Evolutionary conservation across 179 eudicot species (phyloP), one percentile per base, ranked within the genome.

Genomic region (Nepenthes alata): DNA sequence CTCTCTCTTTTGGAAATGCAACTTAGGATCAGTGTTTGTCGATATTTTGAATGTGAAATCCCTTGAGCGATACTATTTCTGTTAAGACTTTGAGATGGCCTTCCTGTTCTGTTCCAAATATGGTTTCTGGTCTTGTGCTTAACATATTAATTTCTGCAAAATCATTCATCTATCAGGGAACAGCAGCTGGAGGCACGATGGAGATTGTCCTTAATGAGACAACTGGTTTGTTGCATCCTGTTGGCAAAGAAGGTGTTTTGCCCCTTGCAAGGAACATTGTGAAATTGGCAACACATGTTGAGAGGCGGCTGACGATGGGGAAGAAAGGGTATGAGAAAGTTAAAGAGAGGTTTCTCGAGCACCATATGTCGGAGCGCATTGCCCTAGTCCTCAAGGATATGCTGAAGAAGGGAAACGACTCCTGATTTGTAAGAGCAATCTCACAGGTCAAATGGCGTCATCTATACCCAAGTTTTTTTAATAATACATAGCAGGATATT

Each of bases 141-240:
- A 14, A 11, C 15, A 2, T 52, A 12, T 52, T 52, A 52, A 49
- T 52, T n/a, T 11, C 16, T 52, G 1, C 38, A 6, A 62, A 14
- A 25, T 25, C 25, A 45, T 54, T 12, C 49, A 58, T 62, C 39
- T 58, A 36, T 37, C 78, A 91, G 97, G 97, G 97, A 51, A 91
- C 97, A 34, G 86, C 96, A 52, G 97, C 97, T 63, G 97, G 97
- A 67, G 97, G 97, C 50, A 91, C 97, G 8, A 81, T 75, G 64
- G 97, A 91, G 70, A 91, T 91, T 49, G 96, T 91, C 2, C 87
- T 82, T 50, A 88, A 91, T 41, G 83, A 85, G 73, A 77, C 96
- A 54, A 91, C 97, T 0, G 96, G 97, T 47, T 66, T 83, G 75
- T 62, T 91, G 71, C 97, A 91, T 73, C 87, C 84, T 56, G 87